Evolutionary conservation across 257 asterid genomes (phyloP), one percentile per base, ranked within the genome.

Genomic region (Lithospermum erythrorhizon): DNA sequence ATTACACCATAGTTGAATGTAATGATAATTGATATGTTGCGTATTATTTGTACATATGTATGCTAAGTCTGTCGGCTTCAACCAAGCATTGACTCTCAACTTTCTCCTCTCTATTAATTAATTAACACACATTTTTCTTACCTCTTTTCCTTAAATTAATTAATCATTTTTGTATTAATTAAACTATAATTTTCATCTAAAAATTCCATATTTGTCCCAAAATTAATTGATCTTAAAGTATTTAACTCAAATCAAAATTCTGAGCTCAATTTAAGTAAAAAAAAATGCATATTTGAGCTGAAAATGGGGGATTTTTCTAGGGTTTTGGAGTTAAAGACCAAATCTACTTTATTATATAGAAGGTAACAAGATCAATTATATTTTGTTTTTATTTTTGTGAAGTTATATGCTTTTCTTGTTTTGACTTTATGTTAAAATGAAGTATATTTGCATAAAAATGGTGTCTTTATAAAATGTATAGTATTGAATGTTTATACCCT

Each of bases 1-100:
- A n/a, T n/a, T n/a, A n/a, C n/a, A n/a, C n/a, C n/a, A n/a, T n/a
- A n/a, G n/a, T n/a, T n/a, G n/a, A n/a, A n/a, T n/a, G n/a, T n/a
- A n/a, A n/a, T n/a, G n/a, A n/a, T n/a, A n/a, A n/a, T n/a, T n/a
- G n/a, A n/a, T n/a, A n/a, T n/a, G 27, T 24, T 1, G 27, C 4
- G 27, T 24, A 4, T 24, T 24, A 24, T 2, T 24, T 24, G 27
- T 24, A 24, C 27, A 24, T 24, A 24, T 24, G 27, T 24, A 24
- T 24, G 27, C 2, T 24, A 27, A 16, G 14, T 1, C 80, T 88
- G 95, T 88, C 95, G 95, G 95, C 88, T 85, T 88, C 84, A 73
- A 72, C 87, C 90, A 77, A 85, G 88, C 96, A 85, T 78, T 72
- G 76, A 79, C 83, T 81, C 67, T 35, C 72, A 64, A 81, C 81